phyloP scores from a whole-genome alignment of 495 filamentous ascomycete species.

The Penicillium macrosclerotiorum region DNA sequence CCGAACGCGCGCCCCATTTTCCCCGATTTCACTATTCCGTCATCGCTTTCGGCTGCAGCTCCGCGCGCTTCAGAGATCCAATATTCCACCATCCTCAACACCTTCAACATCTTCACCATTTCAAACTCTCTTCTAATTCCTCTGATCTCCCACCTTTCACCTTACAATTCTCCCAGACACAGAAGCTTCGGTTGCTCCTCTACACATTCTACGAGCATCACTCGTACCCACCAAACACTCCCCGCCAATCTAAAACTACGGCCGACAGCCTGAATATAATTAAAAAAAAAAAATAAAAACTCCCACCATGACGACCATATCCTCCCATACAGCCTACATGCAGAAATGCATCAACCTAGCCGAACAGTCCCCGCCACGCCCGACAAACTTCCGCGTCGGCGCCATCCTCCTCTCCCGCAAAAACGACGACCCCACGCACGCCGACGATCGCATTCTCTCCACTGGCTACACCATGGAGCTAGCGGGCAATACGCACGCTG shows the following conservation, averaged over 20 bases:
- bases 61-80: slow-evolving; percentile 13
- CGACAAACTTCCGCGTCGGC: slow-evolving; percentile 92
- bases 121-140: neutral
- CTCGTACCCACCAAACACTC: neutral
- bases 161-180: neutral
- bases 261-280: no score
- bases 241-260: neutral
- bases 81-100: neutral
- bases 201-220: no score
- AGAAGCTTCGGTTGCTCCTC: no score
- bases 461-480: slow-evolving; percentile 92
- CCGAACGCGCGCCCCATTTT: slow-evolving; percentile 9
- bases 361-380: slow-evolving; percentile 71
- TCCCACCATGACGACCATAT: slow-evolving; percentile 17
- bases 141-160: no score
- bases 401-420: slow-evolving; percentile 68
- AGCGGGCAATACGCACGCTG: slow-evolving; percentile 90
- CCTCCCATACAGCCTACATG: slow-evolving; percentile 64
- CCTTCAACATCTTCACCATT: neutral
- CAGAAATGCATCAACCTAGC: slow-evolving; percentile 70
- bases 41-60: slow-evolving; percentile 23
- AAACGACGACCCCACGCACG: slow-evolving; percentile 27
- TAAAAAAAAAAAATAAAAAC: no score
- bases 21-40: no score
- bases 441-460: slow-evolving; percentile 62